These are phyloP conservation scores for Coriolopsis trogii DNA, from an alignment of 1,284 basidiomycete genomes.

Conservation along the genomic window DNA sequence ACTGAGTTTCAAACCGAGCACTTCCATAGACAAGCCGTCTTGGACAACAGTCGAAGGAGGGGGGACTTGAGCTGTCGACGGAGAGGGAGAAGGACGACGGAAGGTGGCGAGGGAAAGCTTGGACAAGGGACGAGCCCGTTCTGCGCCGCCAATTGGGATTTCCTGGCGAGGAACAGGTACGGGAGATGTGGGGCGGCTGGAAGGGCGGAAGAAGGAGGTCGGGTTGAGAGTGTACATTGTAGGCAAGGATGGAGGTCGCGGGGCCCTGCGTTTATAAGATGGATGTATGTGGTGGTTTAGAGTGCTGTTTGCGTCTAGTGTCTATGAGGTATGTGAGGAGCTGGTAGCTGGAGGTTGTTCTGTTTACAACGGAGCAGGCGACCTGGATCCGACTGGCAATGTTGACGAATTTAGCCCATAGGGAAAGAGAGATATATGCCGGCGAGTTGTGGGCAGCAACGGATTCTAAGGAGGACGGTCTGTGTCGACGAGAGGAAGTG, in stretches of 20 bases:
- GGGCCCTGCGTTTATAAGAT: conserved; percentile 2
- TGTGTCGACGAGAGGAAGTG: conserved; percentile 60
- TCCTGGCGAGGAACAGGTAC: conserved; percentile 46
- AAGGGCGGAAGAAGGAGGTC: conserved; percentile 65
- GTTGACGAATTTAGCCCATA: conserved; percentile 67
- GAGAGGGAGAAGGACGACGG: conserved; percentile 45
- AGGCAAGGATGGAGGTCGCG: conserved; percentile 25
- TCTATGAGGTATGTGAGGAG: conserved; percentile 6
- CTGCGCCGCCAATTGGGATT: conserved; percentile 39
- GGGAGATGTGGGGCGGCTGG: conserved; percentile 65
- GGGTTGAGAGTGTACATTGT: conserved; percentile 69
- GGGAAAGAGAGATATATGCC: conserved; percentile 24
- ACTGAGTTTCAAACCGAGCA: conserved; percentile 72
- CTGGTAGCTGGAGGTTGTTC: conserved; percentile 14
- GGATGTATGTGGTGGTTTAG: conserved; percentile 8
- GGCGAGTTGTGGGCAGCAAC: conserved; percentile 10
- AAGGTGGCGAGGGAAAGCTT: conserved; percentile 62
- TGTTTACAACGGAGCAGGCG: conserved; percentile 36
- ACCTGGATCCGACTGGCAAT: conserved; percentile 39
- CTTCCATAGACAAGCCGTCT: conserved; percentile 78
- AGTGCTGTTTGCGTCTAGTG: conserved; percentile 29
- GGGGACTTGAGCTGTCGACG: conserved; percentile 36
- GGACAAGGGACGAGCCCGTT: conserved; percentile 53
- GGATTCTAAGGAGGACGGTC: conserved; percentile 75
- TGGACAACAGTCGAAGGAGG: conserved; percentile 58